phyloP scores from a whole-genome alignment of 2,329 filamentous ascomycete species.

The Xylaria sp. region DNA sequence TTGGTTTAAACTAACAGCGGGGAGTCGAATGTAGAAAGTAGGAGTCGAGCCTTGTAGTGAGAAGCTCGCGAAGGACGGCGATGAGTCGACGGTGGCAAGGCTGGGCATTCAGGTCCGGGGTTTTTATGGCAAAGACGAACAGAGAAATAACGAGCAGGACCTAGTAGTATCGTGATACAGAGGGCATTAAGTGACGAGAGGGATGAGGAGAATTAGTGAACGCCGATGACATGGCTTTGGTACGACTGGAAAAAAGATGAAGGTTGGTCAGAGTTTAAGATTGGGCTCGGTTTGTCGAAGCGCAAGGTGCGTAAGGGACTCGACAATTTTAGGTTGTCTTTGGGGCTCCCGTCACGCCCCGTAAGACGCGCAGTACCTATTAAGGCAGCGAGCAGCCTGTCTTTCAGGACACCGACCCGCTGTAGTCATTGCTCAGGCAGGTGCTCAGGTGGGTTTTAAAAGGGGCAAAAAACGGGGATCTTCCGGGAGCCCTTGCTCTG shows the following conservation, averaged over 20 bases:
- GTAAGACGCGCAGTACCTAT: slow-evolving; percentile 5
- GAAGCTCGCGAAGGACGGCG: slow-evolving; percentile 13
- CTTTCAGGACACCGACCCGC: slow-evolving; percentile 13
- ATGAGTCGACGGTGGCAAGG: slow-evolving; percentile 6
- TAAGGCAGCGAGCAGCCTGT: slow-evolving; percentile 11
- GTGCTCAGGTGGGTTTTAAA: slow-evolving; percentile 9
- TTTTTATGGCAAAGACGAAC: not conserved
- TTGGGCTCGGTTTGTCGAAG: slow-evolving; percentile 30
- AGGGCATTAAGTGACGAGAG: slow-evolving; percentile 11
- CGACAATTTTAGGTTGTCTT: slow-evolving; percentile 6
- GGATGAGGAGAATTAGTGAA: slow-evolving; percentile 8
- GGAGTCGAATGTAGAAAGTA: slow-evolving; percentile 22
- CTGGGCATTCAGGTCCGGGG: not conserved
- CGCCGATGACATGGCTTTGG: slow-evolving; percentile 33
- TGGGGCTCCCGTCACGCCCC: slow-evolving; percentile 8
- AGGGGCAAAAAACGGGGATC: slow-evolving; percentile 1
- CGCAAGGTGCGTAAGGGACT: not conserved
- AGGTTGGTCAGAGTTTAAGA: slow-evolving; percentile 27
- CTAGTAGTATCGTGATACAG: slow-evolving; percentile 8
- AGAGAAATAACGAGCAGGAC: not conserved
- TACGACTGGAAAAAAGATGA: slow-evolving; percentile 22
- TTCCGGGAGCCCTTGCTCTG: not conserved
- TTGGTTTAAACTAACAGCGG: slow-evolving; percentile 25
- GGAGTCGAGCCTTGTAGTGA: slow-evolving; percentile 11
- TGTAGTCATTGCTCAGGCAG: slow-evolving; percentile 7